phyloP scores from a whole-genome alignment of 768 basidiomycete genomes.

The Dioszegia hungarica region DNA sequence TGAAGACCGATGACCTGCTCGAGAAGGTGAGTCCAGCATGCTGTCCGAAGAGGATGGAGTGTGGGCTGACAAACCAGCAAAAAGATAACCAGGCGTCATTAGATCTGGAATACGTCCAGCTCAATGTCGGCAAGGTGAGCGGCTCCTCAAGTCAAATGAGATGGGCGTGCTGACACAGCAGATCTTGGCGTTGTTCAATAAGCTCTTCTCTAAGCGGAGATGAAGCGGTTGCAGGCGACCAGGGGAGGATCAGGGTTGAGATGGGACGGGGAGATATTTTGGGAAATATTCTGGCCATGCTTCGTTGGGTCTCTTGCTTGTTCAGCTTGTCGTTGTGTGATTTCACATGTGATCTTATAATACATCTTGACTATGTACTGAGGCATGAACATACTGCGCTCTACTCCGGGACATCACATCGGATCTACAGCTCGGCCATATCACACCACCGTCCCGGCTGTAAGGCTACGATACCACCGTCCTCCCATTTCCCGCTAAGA shows the following conservation, averaged over 20 bases:
- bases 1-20: slow-evolving; percentile 94
- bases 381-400: no score
- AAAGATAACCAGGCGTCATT: slow-evolving; percentile 96
- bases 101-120: slow-evolving; percentile 94
- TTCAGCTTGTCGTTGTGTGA: no score
- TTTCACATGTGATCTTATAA: no score
- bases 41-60: not conserved
- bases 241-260: not conserved
- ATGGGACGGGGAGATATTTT: not conserved
- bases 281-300: no score
- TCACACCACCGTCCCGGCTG: not conserved
- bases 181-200: not conserved
- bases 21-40: slow-evolving; percentile 68
- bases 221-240: not conserved
- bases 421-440: not conserved
- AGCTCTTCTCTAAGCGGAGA: slow-evolving; percentile 35
- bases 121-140: slow-evolving; percentile 92
- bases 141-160: slow-evolving; percentile 82
- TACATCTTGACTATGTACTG: no score
- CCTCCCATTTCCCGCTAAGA: not conserved
- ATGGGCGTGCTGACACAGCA: not conserved
- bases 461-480: not conserved
- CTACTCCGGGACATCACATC: no score
- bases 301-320: no score
- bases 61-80: slow-evolving; percentile 63